Evolutionary conservation across 2,329 filamentous ascomycete species (phyloP).

Genomic region (Lachnellula occidentalis): DNA sequence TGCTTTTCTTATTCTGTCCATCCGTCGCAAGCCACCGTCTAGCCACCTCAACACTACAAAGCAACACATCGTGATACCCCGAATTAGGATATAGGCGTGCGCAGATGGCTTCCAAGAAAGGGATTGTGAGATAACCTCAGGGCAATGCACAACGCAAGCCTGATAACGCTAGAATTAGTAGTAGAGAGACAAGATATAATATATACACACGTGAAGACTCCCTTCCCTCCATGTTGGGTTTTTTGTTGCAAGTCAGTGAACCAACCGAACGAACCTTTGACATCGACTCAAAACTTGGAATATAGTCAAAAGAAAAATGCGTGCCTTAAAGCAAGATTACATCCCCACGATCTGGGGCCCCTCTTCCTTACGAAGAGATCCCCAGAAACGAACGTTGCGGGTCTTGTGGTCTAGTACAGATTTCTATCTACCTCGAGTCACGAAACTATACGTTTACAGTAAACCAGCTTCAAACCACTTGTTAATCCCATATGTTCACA

Average conservation of each 20-base stretch:
- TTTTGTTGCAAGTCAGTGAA: background rate
- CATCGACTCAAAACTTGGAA: background rate
- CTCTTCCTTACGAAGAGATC: background rate
- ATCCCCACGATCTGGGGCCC: background rate
- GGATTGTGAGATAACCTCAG: background rate
- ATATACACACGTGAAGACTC: background rate
- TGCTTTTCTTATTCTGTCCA: no score
- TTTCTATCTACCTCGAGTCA: background rate
- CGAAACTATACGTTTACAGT: background rate
- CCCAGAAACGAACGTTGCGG: background rate
- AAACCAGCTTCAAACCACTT: slow-evolving; percentile 6
- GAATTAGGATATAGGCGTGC: background rate
- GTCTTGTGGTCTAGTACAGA: background rate
- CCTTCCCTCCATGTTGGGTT: background rate
- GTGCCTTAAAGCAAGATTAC: background rate
- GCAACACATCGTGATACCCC: background rate
- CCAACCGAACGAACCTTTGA: background rate
- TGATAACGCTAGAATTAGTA: no score
- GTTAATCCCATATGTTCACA: slow-evolving; percentile 8
- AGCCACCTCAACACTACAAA: background rate
- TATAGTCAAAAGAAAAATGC: background rate
- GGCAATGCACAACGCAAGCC: background rate
- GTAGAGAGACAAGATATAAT: background rate
- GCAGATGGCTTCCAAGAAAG: background rate
- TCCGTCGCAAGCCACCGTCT: no score